Evolutionary conservation across 2,329 filamentous ascomycete species (phyloP).

Genomic region (Dichotomopilus funicola): DNA sequence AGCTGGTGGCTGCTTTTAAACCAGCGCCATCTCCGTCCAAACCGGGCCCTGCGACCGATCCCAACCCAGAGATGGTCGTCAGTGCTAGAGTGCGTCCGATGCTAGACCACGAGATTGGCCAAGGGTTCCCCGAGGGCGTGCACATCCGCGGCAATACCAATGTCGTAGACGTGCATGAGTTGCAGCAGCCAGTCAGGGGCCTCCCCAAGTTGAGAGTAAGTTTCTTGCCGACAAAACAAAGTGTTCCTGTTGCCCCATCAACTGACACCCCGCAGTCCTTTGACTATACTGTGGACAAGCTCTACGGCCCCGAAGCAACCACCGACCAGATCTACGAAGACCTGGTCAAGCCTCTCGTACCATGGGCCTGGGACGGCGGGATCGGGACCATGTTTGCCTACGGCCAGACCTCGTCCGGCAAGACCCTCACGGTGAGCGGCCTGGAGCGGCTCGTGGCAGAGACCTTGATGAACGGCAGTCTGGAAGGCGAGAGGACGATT

Average conservation of each 20-base stretch:
- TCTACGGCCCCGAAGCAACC: slow-evolving; percentile 30
- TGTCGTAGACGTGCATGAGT: slow-evolving; percentile 33
- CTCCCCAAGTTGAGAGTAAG: slow-evolving; percentile 29
- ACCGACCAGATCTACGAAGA: slow-evolving; percentile 38
- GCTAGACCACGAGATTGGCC: slow-evolving; percentile 29
- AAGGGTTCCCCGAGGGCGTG: slow-evolving; percentile 26
- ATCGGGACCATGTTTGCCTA: slow-evolving; percentile 44
- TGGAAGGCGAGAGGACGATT: slow-evolving; percentile 21
- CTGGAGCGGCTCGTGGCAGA: slow-evolving; percentile 36
- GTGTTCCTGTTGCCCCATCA: background rate
- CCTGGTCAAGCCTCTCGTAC: slow-evolving; percentile 36
- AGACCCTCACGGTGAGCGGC: slow-evolving; percentile 39
- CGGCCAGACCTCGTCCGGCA: slow-evolving; percentile 44
- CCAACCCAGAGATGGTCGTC: slow-evolving; percentile 30
- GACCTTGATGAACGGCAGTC: slow-evolving; percentile 20
- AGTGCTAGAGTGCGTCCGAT: slow-evolving; percentile 33
- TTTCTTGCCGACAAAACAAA: background rate
- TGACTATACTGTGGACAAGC: slow-evolving; percentile 31
- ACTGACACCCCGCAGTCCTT: slow-evolving; percentile 26
- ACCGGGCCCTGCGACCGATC: background rate
- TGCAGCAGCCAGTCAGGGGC: slow-evolving; percentile 29
- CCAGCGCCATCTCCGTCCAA: slow-evolving; percentile 11
- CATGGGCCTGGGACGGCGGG: slow-evolving; percentile 41
- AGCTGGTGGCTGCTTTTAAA: slow-evolving; percentile 26
- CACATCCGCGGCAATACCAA: slow-evolving; percentile 23